Percentiles rank a stretch among this genome's conserved stretches.
These are phyloP conservation scores for Hippophae tibetana DNA, from an alignment of 306 rosid species.

Conservation along the genomic window DNA sequence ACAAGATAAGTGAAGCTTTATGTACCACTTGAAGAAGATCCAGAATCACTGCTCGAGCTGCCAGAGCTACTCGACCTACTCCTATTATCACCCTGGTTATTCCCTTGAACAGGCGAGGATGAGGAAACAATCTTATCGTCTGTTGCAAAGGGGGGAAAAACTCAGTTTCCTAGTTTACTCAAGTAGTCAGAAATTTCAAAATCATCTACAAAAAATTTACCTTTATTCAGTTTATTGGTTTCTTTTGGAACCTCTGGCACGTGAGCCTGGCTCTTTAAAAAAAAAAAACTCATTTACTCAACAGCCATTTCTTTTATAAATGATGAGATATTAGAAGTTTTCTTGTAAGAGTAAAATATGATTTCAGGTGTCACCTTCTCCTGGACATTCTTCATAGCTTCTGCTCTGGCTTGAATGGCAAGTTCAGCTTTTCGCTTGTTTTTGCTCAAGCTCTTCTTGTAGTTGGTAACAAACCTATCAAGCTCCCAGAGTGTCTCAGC, in stretches of 20 bases:
- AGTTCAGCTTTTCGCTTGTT: conserved; percentile 79
- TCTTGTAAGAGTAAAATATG: background rate
- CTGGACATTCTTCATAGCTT: conserved; percentile 33
- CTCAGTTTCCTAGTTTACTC: conserved; percentile 9
- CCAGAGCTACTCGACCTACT: conserved; percentile 95
- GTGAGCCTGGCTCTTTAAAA: conserved; percentile 33
- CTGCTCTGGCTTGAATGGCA: conserved; percentile 56
- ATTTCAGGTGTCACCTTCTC: conserved; percentile 36
- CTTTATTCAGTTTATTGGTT: conserved; percentile 25
- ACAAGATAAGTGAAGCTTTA: conserved; percentile 2
- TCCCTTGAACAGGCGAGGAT: conserved; percentile 44
- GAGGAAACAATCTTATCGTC: conserved; percentile 46
- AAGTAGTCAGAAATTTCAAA: conserved; percentile 9
- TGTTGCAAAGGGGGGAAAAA: conserved; percentile 17
- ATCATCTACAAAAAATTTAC: conserved; percentile 28
- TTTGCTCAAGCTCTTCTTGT: conserved; percentile 90
- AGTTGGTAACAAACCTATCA: conserved; percentile 87
- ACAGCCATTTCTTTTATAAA: conserved; percentile 3
- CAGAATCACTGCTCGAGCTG: conserved; percentile 95
- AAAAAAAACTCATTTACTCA: conserved; percentile 6
- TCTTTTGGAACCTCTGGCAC: conserved; percentile 35
- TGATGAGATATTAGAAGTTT: background rate
- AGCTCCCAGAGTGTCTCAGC: conserved; percentile 95
- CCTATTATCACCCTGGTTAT: conserved; percentile 46
- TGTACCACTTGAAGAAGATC: conserved; percentile 93